phyloP scores from a whole-genome alignment of 2,329 filamentous ascomycete species.

The Trichoderma afroharzianum region DNA sequence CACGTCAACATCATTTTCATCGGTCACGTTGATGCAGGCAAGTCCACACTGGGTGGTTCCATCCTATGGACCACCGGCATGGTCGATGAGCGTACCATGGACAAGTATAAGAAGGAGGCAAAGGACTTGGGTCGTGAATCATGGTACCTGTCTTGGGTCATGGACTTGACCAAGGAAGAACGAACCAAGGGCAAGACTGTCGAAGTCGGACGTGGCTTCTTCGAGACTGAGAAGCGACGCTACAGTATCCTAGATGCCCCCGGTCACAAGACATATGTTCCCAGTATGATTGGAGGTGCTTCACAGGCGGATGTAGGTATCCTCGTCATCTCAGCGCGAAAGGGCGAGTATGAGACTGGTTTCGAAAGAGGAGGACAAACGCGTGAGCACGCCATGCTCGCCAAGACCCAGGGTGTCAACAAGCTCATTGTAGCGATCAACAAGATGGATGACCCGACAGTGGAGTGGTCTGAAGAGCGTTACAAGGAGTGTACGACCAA shows the following conservation, averaged over 20 bases:
- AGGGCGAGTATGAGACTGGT: slow-evolving; percentile 98
- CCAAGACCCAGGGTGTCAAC: slow-evolving; percentile 97
- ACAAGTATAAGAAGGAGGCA: slow-evolving; percentile 96
- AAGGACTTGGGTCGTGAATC: slow-evolving; percentile 96
- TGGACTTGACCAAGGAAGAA: slow-evolving; percentile 96
- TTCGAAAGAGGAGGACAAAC: slow-evolving; percentile 97
- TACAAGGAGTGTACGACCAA: slow-evolving; percentile 93
- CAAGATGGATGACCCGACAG: slow-evolving; percentile 98
- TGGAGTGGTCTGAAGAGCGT: slow-evolving; percentile 90
- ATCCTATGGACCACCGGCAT: slow-evolving; percentile 94
- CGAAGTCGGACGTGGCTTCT: slow-evolving; percentile 91
- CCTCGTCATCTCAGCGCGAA: slow-evolving; percentile 91
- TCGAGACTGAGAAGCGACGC: slow-evolving; percentile 92
- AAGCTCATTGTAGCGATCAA: slow-evolving; percentile 94
- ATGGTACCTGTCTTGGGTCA: slow-evolving; percentile 98
- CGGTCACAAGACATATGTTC: slow-evolving; percentile 96
- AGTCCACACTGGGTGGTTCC: slow-evolving; percentile 90
- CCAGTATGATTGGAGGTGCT: slow-evolving; percentile 95
- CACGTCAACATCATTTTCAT: slow-evolving; percentile 95
- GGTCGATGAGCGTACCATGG: slow-evolving; percentile 98
- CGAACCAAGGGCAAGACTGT: slow-evolving; percentile 96
- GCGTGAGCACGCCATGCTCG: slow-evolving; percentile 93
- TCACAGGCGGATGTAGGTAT: slow-evolving; percentile 93
- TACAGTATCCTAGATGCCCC: slow-evolving; percentile 97
- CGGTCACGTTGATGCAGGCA: slow-evolving; percentile 96